Evolutionary conservation across 805 yeast genomes (phyloP), one percentile per base, ranked within the genome.

Genomic region (Pichia insulana): DNA sequence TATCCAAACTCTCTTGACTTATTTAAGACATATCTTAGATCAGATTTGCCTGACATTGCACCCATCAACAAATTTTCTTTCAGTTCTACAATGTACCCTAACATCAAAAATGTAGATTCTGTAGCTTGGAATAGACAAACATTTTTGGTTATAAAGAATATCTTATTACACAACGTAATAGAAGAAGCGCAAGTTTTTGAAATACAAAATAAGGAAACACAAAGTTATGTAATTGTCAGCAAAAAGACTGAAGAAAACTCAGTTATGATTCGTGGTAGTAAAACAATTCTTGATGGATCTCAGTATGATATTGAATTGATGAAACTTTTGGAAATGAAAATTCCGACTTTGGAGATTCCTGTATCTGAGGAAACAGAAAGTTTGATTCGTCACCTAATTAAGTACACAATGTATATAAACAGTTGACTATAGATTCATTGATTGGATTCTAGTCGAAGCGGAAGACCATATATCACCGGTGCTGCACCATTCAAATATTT

Each of bases 401-500:
- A n/a, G 15, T 28, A 28, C 31, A 12, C 15, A 4, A 7, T 28
- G 31, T 28, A 12, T 28, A 12, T 36, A 25, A 15, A 30, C 18
- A 8, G 7, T 19, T 40, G 15, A 35, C 40, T 17, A 37, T 34
- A 22, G 8, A 22, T 22, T 5, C 25, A 34, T 27, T 37, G 36
- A 40, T 27, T 37, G 17, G 31, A 28, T 28, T 28, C 31, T 11
- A 28, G 10, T 12, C 31, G 15, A 11, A 28, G 31, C 6, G 97
- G 97, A 34, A 92, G 57, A 0, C 98, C 98, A 58, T 89, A 90
- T 2, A 89, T 68, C 0, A 92, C 80, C 0, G 96, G 96, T 0
- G 98, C 95, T 1, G 94, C 84, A 0, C 97, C 97, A 56, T 92
- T 92, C 48, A 90, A 65, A 54, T 74, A 87, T 41, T 66, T 74